Conservation (phyloP, 148 eudicot genomes). For the Rhododendron mucronatum region DNA sequence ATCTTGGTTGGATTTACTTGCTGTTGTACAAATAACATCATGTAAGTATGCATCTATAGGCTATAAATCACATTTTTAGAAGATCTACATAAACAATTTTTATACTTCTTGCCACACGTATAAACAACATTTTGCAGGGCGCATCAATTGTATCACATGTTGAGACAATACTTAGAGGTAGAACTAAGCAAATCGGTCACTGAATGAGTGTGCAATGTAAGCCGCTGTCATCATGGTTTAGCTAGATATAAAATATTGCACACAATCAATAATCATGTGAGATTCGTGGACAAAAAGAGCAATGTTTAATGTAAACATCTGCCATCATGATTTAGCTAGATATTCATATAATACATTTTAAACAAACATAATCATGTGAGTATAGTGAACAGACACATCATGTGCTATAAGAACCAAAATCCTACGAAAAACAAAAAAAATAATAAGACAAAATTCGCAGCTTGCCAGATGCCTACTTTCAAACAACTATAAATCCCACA, state of each 20-base stretch:
- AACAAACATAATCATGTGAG: neutral
- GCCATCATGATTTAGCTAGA: neutral
- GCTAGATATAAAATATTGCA: neutral
- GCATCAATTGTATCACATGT: neutral
- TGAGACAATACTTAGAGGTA: neutral
- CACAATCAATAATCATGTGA: neutral
- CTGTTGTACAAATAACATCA: neutral
- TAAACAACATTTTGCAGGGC: neutral
- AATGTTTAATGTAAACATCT: neutral
- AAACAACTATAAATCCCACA: neutral
- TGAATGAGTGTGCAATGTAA: neutral
- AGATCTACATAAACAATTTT: neutral
- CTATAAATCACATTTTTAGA: neutral
- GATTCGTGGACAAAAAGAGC: neutral
- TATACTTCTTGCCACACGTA: neutral
- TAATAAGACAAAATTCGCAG: neutral
- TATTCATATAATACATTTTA: neutral
- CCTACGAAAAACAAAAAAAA: neutral
- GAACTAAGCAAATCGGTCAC: neutral
- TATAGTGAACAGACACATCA: neutral
- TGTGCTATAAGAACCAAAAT: neutral
- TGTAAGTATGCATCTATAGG: neutral
- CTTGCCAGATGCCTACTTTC: neutral
- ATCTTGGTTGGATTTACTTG: neutral
- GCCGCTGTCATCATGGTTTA: neutral